These are phyloP conservation scores for Mucor ambiguus DNA, from an alignment of 371 early-diverging fungal genomes.

Conservation along the genomic window DNA sequence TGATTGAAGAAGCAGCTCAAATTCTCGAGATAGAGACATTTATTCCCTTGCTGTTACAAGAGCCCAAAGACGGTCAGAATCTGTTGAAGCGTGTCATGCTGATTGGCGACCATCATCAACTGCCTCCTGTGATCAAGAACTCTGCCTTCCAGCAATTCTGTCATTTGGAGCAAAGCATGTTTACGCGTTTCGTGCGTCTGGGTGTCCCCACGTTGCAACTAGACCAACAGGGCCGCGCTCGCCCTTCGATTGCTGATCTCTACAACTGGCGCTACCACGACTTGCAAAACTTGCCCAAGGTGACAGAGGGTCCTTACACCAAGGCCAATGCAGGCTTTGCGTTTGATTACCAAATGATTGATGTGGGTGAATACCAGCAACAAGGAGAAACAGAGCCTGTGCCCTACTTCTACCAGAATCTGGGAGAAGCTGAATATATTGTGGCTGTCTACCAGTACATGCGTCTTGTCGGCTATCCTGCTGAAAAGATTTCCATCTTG, in stretches of 20 bases:
- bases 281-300: slow-evolving; percentile 63
- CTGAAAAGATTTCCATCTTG: slow-evolving; percentile 84
- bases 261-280: slow-evolving; percentile 83
- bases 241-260: slow-evolving; percentile 78
- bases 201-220: slow-evolving; percentile 87
- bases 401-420: slow-evolving; percentile 83
- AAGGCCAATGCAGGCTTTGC: slow-evolving; percentile 85
- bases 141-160: slow-evolving; percentile 80
- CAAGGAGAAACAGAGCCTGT: slow-evolving; percentile 76
- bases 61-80: slow-evolving; percentile 57
- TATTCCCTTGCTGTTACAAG: slow-evolving; percentile 89
- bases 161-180: slow-evolving; percentile 92
- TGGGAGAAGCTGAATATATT: slow-evolving; percentile 96
- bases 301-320: slow-evolving; percentile 46
- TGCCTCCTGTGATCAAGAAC: slow-evolving; percentile 93
- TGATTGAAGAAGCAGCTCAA: slow-evolving; percentile 99
- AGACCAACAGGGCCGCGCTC: slow-evolving; percentile 86
- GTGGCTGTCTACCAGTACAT: slow-evolving; percentile 96
- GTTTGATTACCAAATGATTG: slow-evolving; percentile 81
- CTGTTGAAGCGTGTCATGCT: slow-evolving; percentile 87
- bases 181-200: slow-evolving; percentile 86
- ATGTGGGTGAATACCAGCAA: slow-evolving; percentile 77
- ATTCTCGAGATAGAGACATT: slow-evolving; percentile 96
- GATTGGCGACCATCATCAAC: slow-evolving; percentile 97
- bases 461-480: slow-evolving; percentile 92